Base-by-base conservation (phyloP, 805 yeast genomes). In the Dipodascopsis tothii region DNA sequence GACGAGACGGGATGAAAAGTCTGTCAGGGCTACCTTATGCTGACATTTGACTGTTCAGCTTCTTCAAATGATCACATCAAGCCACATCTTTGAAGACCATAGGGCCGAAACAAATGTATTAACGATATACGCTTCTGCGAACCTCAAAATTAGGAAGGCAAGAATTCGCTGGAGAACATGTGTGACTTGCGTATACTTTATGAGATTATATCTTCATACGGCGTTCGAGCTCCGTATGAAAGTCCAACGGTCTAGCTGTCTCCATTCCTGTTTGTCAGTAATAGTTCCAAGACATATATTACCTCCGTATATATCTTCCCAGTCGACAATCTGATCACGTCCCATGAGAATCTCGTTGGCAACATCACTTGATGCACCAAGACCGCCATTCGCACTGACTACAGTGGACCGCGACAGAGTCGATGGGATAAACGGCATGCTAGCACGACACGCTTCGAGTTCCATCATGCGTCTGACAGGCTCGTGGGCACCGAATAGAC, bases 391-490 rank as follows among this genome's bases (percentile, higher is more conserved):
- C n/a, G 43, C 30, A 18, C 40, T 36, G 37, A 79, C 64, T 3
- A 72, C 62, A 6, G 45, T 43, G 11, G 53, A 51, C 14, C 53
- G 42, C 33, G 32, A 32, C 34, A 49, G 21, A 7, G 41, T 45
- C 19, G 43, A 45, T 25, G 65, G 59, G 4, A 36, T 33, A 21
- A 37, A 42, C 14, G 51, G 33, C 5, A 27, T 21, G 17, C 51
- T 47, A 23, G 43, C 48, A n/a, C 22, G 35, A 34, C 43, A 32
- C 21, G 90, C 73, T 44, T 77, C 70, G 59, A 84, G 67, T 57
- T 92, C 98, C 96, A 92, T 87, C 25, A 80, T 78, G 59, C 96
- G 74, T 60, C 81, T 81, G 63, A 90, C 82, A 5, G 98, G 96
- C 58, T 84, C 97, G 7, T 92, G 96, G 38, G 90, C 78, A 14